Evolutionary conservation across 352 stramenopile genomes (phyloP).

Genomic region (Globisporangium middletonii): DNA sequence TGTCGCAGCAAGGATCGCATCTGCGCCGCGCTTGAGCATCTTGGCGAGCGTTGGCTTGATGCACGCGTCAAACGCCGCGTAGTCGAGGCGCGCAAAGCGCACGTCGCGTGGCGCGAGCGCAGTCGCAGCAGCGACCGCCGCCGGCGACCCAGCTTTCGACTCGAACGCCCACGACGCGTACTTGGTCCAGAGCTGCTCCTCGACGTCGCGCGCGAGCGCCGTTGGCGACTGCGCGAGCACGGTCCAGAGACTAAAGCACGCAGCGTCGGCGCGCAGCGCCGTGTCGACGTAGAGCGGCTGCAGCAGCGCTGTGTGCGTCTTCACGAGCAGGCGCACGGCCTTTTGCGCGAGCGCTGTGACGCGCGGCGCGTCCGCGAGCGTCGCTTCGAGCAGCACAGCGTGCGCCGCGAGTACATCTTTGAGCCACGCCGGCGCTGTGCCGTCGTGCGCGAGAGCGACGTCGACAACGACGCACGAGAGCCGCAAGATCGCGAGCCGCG

Average conservation of each 20-base stretch:
- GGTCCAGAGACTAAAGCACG: conserved; percentile 62
- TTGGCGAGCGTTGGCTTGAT: conserved; percentile 63
- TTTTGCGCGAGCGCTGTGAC: conserved; percentile 36
- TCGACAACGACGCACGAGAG: conserved; percentile 55
- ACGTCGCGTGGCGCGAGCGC: conserved; percentile 16
- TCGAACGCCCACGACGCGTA: conserved; percentile 80
- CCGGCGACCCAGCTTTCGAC: conserved; percentile 47
- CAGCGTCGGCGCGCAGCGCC: conserved; percentile 29
- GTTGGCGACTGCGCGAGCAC: conserved; percentile 26
- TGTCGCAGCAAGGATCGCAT: conserved; percentile 62
- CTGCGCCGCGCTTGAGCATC: conserved; percentile 80
- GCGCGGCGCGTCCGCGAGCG: conserved; percentile 36
- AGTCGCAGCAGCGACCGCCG: background rate
- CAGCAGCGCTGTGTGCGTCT: conserved; percentile 30
- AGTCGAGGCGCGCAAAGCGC: conserved; percentile 49
- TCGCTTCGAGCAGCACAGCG: conserved; percentile 51
- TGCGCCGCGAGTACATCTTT: conserved; percentile 38
- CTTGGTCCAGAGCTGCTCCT: conserved; percentile 42
- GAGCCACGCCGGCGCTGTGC: conserved; percentile 29
- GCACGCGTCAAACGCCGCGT: conserved; percentile 54
- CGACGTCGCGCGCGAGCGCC: conserved; percentile 19
- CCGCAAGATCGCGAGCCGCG: conserved; percentile 47
- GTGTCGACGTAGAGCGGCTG: conserved; percentile 35
- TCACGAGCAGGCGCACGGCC: conserved; percentile 37
- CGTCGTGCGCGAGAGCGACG: conserved; percentile 11